A percentile compares a stretch with the other conserved stretches of the same genome.
phyloP scores from a whole-genome alignment of 352 stramenopile genomes.

The Globisporangium radiosum region DNA sequence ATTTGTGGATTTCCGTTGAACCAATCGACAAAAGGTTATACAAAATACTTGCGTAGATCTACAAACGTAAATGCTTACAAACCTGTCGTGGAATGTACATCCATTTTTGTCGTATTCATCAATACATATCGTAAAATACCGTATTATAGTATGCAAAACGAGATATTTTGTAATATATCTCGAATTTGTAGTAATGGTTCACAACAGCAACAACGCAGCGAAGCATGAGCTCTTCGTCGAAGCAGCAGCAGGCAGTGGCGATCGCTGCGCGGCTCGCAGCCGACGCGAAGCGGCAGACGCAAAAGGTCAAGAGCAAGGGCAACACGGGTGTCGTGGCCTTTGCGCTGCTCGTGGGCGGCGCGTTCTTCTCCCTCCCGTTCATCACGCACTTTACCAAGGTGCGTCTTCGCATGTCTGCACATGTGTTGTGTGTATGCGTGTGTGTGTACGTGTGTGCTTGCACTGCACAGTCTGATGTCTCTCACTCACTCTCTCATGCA shows the following conservation, averaged over 20 bases:
- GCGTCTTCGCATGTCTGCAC: not conserved
- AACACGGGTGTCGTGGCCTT: slow-evolving; percentile 39
- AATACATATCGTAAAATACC: too few relatives aligned
- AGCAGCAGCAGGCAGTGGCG: not conserved
- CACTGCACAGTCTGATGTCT: not conserved
- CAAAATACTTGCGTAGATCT: too few relatives aligned
- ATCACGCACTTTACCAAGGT: slow-evolving; percentile 66
- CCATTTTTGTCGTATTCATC: too few relatives aligned
- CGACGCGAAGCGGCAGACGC: slow-evolving; percentile 4
- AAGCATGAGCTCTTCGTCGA: not conserved
- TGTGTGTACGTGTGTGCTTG: not conserved
- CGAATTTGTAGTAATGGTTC: too few relatives aligned
- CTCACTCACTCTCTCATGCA: not conserved
- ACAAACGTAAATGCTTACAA: too few relatives aligned
- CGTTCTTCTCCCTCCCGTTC: slow-evolving; percentile 74
- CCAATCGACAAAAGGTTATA: too few relatives aligned
- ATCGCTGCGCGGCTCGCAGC: slow-evolving; percentile 1
- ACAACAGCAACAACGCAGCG: too few relatives aligned
- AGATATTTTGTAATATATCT: too few relatives aligned
- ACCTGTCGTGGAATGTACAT: too few relatives aligned
- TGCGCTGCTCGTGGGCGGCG: slow-evolving; percentile 34
- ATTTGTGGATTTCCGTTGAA: too few relatives aligned
- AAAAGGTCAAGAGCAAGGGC: slow-evolving; percentile 13
- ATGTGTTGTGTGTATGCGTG: not conserved
- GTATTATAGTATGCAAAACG: too few relatives aligned